Evolutionary conservation across 345 rosid genomes (phyloP), one percentile per base, ranked within the genome.

Genomic region (Gossypium turneri): DNA sequence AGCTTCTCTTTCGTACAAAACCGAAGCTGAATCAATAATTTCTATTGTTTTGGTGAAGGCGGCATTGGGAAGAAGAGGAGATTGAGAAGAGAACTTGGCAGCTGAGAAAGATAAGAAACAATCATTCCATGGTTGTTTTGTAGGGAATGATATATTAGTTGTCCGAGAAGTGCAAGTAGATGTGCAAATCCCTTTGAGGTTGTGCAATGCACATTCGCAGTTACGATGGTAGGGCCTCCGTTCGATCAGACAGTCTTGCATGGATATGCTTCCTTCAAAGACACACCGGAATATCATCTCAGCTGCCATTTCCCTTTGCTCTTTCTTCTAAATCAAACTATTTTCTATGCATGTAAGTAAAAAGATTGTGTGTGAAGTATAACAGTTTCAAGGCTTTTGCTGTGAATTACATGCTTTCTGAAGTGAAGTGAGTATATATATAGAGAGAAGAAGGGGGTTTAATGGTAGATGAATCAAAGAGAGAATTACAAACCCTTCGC

Each of bases 181-280:
- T 56, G 58, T 65, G 27, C 55, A 66, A 62, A 59, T 70, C 0
- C 78, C 76, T 56, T 82, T 56, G 4, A 72, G 56, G 13, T 81
- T 80, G 63, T 84, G 87, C 38, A 84, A 73, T 1, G 82, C 86
- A 20, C 89, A 86, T 62, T 67, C 25, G 52, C 89, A 86, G 15
- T 86, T 76, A 20, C 81, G 78, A 58, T 86, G 86, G 67, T 86
- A 84, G 7, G 89, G 89, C 66, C 85, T 61, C 29, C 81, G 69
- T 60, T 79, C 78, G 15, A 77, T 57, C 24, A 41, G 51, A 11
- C 22, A 7, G 10, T 77, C 78, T 1, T 74, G 27, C 50, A 72
- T n/a, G 44, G 70, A 16, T 57, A 83, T 13, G 56, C 78, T 76
- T 77, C 77, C 77, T 12, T 67, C 56, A 47, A 74, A 70, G 10